Evolutionary conservation across 371 early-diverging fungal species (phyloP).

Genomic region (Mycotypha africana): DNA sequence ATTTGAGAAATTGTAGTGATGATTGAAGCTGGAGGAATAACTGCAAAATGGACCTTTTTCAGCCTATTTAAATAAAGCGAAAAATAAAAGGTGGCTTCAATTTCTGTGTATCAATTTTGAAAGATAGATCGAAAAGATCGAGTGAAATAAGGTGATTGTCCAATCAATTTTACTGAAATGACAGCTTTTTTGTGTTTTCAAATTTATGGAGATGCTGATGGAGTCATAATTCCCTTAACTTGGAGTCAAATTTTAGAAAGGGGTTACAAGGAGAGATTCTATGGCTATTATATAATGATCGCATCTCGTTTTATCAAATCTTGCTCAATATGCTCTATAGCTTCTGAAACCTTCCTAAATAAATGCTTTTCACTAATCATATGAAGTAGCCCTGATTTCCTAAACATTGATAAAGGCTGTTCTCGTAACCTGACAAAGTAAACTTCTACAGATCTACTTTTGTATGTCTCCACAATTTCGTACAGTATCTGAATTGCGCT

Average conservation of each 20-base stretch:
- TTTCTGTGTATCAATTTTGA: not conserved
- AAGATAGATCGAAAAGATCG: not conserved
- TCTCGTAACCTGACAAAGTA: constrained; percentile 82
- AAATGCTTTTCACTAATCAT: constrained; percentile 63
- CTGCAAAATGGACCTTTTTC: too few relatives aligned
- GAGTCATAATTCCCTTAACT: too few relatives aligned
- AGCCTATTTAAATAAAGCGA: too few relatives aligned
- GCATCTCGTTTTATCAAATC: constrained; percentile 28
- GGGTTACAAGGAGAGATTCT: too few relatives aligned
- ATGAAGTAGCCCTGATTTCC: constrained; percentile 60
- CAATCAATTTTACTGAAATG: constrained; percentile 16
- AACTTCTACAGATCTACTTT: constrained; percentile 67
- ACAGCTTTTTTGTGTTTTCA: too few relatives aligned
- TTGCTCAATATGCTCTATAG: constrained; percentile 48
- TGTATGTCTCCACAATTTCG: constrained; percentile 82
- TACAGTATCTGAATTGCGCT: constrained; percentile 83
- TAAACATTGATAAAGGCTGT: constrained; percentile 58
- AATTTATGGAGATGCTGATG: too few relatives aligned
- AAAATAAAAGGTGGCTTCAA: constrained; percentile 16
- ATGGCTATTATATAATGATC: too few relatives aligned
- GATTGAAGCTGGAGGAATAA: too few relatives aligned
- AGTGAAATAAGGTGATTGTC: constrained; percentile 6
- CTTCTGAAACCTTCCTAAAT: constrained; percentile 58
- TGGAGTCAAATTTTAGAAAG: too few relatives aligned
- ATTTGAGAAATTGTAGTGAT: too few relatives aligned